These are phyloP conservation scores for Colletotrichum lupini DNA, from an alignment of 2,329 filamentous ascomycete species.

Conservation along the genomic window DNA sequence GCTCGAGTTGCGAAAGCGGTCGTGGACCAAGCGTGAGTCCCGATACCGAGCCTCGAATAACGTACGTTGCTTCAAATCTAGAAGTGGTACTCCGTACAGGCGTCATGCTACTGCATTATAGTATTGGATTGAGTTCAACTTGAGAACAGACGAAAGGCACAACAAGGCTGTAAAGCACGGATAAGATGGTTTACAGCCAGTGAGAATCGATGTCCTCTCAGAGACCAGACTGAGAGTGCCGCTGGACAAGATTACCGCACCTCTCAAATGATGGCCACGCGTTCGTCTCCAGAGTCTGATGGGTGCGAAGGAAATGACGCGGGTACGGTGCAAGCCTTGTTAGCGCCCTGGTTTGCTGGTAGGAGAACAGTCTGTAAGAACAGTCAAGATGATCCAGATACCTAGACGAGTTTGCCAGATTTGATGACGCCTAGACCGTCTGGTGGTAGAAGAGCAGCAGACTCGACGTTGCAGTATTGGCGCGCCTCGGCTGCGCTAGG, in stretches of 20 bases:
- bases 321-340: background rate
- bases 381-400: background rate
- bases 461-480: background rate
- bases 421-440: background rate
- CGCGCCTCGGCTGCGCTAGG: background rate
- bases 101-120: background rate
- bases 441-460: background rate
- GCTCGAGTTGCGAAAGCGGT: background rate
- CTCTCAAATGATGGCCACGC: background rate
- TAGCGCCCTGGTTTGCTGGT: background rate
- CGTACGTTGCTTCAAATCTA: background rate
- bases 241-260: background rate
- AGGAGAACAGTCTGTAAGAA: background rate
- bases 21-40: background rate
- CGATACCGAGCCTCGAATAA: background rate
- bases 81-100: background rate
- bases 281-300: background rate
- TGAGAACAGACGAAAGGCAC: conserved; percentile 5
- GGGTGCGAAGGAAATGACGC: background rate
- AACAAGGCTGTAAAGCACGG: background rate
- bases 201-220: background rate
- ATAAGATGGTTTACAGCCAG: conserved; percentile 10
- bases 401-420: background rate
- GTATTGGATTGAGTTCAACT: background rate
- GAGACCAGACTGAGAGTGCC: background rate